Evolutionary conservation across 2,329 filamentous ascomycete species (phyloP).

Genomic region (Trichoderma asperellum): DNA sequence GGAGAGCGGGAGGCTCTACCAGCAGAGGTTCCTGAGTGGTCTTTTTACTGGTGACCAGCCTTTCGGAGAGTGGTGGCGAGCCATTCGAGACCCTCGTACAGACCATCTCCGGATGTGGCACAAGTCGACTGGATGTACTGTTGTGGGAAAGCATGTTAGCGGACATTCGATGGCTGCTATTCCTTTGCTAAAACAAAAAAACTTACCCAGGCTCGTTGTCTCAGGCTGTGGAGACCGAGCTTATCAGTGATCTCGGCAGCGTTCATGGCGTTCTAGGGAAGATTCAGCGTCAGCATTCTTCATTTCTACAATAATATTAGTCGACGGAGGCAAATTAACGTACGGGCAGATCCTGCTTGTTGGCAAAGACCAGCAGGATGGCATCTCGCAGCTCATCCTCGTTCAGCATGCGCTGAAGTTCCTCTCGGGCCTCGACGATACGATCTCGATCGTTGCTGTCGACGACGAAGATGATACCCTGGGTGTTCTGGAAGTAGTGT

Average conservation of each 20-base stretch:
- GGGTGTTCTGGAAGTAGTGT: slow-evolving; percentile 99
- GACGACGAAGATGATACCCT: slow-evolving; percentile 99
- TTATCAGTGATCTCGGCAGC: slow-evolving; percentile 99
- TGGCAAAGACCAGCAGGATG: slow-evolving; percentile 95
- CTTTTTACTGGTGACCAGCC: slow-evolving; percentile 65
- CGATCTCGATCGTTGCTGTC: slow-evolving; percentile 98
- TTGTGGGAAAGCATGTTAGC: slow-evolving; percentile 29
- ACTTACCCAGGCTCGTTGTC: slow-evolving; percentile 98
- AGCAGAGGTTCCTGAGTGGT: slow-evolving; percentile 41
- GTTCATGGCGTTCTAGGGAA: slow-evolving; percentile 91
- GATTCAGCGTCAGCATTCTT: slow-evolving; percentile 28
- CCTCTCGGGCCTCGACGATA: slow-evolving; percentile 94
- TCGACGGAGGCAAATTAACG: slow-evolving; percentile 46
- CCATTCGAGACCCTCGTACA: slow-evolving; percentile 98
- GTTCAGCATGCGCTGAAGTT: slow-evolving; percentile 97
- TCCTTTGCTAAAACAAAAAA: neutral
- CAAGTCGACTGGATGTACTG: slow-evolving; percentile 99
- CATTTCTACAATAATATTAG: neutral
- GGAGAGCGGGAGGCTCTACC: slow-evolving; percentile 40
- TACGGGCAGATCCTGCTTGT: slow-evolving; percentile 99
- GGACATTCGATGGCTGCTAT: neutral
- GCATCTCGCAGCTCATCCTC: slow-evolving; percentile 98
- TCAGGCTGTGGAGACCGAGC: slow-evolving; percentile 98
- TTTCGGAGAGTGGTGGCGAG: slow-evolving; percentile 83
- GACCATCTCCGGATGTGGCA: slow-evolving; percentile 97